Conservation (phyloP, 2,329 filamentous ascomycete species). For the Davidsoniella australis region DNA sequence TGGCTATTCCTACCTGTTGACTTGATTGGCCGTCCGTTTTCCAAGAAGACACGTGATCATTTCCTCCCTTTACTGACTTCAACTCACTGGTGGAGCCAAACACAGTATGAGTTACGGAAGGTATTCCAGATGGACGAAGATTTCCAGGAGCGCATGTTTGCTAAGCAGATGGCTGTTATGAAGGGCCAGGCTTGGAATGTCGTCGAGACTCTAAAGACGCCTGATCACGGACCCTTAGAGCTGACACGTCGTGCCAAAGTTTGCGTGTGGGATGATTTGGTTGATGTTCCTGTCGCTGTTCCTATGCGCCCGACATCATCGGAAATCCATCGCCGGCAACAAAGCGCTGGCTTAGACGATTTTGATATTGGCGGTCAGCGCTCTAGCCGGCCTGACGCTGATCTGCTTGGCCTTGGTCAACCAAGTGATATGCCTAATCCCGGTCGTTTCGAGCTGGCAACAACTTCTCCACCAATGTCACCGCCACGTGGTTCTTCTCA, state of each 20-base stretch:
- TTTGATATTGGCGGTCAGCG: constrained; percentile 61
- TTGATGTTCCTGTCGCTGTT: constrained; percentile 87
- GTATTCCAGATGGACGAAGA: constrained; percentile 87
- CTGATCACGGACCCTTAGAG: constrained; percentile 84
- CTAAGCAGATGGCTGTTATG: constrained; percentile 96
- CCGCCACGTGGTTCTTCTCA: neutral
- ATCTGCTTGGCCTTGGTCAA: constrained; percentile 52
- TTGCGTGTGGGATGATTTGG: constrained; percentile 94
- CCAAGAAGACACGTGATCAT: constrained; percentile 79
- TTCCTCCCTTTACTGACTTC: constrained; percentile 93
- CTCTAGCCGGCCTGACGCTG: constrained; percentile 28
- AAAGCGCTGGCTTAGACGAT: constrained; percentile 42
- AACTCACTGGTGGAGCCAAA: constrained; percentile 93
- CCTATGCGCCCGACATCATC: constrained; percentile 70
- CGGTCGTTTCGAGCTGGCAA: constrained; percentile 54
- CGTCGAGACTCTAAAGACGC: constrained; percentile 85
- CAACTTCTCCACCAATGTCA: constrained; percentile 19
- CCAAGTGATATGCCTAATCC: constrained; percentile 55
- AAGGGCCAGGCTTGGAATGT: constrained; percentile 99
- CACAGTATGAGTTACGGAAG: constrained; percentile 65
- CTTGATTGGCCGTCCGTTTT: constrained; percentile 89
- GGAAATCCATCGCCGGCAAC: constrained; percentile 57
- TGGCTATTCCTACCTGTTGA: constrained; percentile 97
- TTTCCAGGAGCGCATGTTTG: constrained; percentile 98
- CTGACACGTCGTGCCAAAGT: constrained; percentile 79